Percentiles rank a stretch among this genome's conserved stretches.
phyloP scores from a whole-genome alignment of 2,329 filamentous ascomycete species.

The Colletotrichum destructivum region DNA sequence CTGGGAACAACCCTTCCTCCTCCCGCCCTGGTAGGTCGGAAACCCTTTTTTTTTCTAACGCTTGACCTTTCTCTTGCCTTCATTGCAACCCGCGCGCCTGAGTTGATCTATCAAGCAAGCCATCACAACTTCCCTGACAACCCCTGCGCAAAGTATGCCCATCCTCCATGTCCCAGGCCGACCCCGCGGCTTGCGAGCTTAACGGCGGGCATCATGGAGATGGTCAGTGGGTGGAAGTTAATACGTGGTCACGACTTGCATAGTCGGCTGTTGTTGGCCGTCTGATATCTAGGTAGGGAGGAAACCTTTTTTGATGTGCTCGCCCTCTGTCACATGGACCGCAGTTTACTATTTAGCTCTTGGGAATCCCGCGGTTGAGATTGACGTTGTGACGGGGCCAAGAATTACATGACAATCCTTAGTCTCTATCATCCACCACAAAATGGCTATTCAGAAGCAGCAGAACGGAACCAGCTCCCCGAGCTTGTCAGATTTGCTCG shows the following conservation, averaged over 20 bases:
- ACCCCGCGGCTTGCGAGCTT: neutral
- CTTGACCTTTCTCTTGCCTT: too few species aligned
- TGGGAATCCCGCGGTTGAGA: neutral
- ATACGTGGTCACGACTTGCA: neutral
- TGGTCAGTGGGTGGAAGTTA: neutral
- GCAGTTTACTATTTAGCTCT: neutral
- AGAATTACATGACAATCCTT: neutral
- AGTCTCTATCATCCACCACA: neutral
- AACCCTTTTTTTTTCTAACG: too few species aligned
- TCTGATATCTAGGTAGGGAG: neutral
- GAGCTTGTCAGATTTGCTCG: slow-evolving; percentile 21
- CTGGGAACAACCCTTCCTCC: slow-evolving; percentile 5
- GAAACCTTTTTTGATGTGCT: neutral
- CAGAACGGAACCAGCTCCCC: neutral
- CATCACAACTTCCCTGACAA: slow-evolving; percentile 1
- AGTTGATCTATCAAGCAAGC: too few species aligned
- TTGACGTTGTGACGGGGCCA: neutral
- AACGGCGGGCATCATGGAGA: neutral
- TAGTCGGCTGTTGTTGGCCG: neutral
- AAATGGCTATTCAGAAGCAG: slow-evolving; percentile 6
- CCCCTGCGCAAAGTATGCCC: neutral
- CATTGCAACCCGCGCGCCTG: too few species aligned
- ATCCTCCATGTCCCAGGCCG: too few species aligned
- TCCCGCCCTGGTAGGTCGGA: neutral
- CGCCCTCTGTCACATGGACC: too few species aligned